A percentile compares a stretch with the other conserved stretches of the same genome.
phyloP scores from a whole-genome alignment of 768 basidiomycete genomes.

The Leccinum uliginosum region DNA sequence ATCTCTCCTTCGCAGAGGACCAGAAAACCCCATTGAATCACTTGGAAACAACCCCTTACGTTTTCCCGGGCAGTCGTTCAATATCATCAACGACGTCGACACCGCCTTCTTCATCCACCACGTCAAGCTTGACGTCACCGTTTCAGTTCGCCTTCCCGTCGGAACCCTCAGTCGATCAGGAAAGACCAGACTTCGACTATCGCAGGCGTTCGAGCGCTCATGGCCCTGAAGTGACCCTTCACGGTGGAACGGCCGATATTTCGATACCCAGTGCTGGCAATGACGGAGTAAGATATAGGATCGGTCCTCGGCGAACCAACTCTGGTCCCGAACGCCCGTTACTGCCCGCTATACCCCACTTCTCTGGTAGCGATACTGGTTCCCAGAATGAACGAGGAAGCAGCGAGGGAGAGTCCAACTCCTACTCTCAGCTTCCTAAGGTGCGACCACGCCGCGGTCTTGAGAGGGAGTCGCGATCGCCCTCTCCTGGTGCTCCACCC shows the following conservation, averaged over 20 bases:
- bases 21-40: conserved; percentile 50
- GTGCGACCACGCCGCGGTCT: conserved; percentile 46
- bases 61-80: conserved; percentile 64
- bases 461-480: conserved; percentile 45
- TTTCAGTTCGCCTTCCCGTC: conserved; percentile 62
- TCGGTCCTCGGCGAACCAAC: conserved; percentile 45
- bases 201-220: conserved; percentile 53
- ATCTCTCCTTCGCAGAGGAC: conserved; percentile 49
- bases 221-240: conserved; percentile 61
- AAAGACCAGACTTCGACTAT: conserved; percentile 63
- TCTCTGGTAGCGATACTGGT: conserved; percentile 48
- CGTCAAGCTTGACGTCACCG: conserved; percentile 60
- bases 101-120: conserved; percentile 55
- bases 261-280: conserved; percentile 47
- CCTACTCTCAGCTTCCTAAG: conserved; percentile 40
- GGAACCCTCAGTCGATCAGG: conserved; percentile 48
- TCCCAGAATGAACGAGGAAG: conserved; percentile 51
- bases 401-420: conserved; percentile 50
- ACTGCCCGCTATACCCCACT: conserved; percentile 44
- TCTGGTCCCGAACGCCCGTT: conserved; percentile 48
- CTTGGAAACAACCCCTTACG: conserved; percentile 53
- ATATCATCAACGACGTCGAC: conserved; percentile 67
- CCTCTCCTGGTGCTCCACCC: conserved; percentile 42
- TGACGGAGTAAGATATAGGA: conserved; percentile 59
- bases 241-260: conserved; percentile 71